Evolutionary conservation across 2,329 filamentous ascomycete genomes (phyloP).

Genomic region (Neodidymelliopsis sp.): DNA sequence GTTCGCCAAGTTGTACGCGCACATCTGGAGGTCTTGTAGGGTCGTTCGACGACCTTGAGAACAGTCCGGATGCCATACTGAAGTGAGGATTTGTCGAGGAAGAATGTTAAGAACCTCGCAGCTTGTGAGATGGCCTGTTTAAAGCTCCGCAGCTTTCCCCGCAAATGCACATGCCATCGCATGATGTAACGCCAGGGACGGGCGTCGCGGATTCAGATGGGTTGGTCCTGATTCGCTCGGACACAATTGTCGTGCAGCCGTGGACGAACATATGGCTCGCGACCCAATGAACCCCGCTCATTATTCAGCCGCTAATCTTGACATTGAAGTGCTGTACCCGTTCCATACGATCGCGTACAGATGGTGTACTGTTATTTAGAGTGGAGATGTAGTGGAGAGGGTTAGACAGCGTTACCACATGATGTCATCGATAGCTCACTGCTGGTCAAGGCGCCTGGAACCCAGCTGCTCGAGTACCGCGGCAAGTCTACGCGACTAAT

Average conservation of each 20-base stretch:
- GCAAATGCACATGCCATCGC: constrained; percentile 19
- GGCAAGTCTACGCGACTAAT: constrained; percentile 9
- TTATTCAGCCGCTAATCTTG: constrained; percentile 14
- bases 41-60: constrained; percentile 6
- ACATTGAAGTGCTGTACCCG: background rate
- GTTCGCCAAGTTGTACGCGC: constrained; percentile 41
- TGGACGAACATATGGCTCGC: constrained; percentile 5
- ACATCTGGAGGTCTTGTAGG: constrained; percentile 36
- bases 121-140: constrained; percentile 5
- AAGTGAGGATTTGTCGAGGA: background rate
- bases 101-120: background rate
- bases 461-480: background rate
- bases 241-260: constrained; percentile 8
- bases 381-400: too few relatives aligned
- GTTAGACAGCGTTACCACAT: background rate
- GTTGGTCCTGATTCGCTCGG: constrained; percentile 15
- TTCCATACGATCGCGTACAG: too few relatives aligned
- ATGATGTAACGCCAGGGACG: constrained; percentile 21
- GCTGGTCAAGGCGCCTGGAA: constrained; percentile 5
- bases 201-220: constrained; percentile 1
- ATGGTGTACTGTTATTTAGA: too few relatives aligned
- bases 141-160: constrained; percentile 15
- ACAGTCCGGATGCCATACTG: constrained; percentile 18
- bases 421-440: constrained; percentile 11
- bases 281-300: constrained; percentile 18